phyloP scores from a whole-genome alignment of 78 protist species.

The Emiliania huxleyi region DNA sequence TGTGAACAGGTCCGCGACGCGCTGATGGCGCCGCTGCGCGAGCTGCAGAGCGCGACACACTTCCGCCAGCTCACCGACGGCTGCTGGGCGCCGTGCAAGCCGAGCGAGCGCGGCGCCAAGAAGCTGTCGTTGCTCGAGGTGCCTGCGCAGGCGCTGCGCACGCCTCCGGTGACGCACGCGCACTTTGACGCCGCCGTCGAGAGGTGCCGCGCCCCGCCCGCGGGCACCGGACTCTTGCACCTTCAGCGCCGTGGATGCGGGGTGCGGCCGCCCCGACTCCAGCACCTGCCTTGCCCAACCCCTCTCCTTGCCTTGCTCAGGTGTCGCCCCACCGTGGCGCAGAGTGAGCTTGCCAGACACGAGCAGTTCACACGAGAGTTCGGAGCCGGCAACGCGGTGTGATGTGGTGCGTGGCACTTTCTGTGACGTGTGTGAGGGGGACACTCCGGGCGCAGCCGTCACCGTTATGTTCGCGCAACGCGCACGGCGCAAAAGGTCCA shows the following conservation, averaged over 20 bases:
- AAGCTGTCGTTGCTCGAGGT: conserved; percentile 49
- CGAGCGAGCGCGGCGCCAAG: conserved; percentile 58
- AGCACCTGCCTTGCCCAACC: too few relatives aligned
- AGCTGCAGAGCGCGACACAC: conserved; percentile 90
- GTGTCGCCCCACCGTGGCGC: conserved; percentile 37
- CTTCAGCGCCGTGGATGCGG: too few relatives aligned
- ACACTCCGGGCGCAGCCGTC: too few relatives aligned
- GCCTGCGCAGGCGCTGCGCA: not conserved
- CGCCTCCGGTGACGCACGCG: conserved; percentile 43
- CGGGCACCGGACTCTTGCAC: too few relatives aligned
- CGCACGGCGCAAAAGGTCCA: too few relatives aligned
- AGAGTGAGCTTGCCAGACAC: conserved; percentile 24
- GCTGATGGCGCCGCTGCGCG: conserved; percentile 92
- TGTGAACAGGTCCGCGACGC: conserved; percentile 64
- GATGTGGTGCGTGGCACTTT: too few relatives aligned
- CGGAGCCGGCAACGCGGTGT: conserved; percentile 39
- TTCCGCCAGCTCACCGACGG: conserved; percentile 51
- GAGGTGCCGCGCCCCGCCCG: not conserved
- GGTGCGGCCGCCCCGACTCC: too few relatives aligned
- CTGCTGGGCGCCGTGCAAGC: conserved; percentile 55
- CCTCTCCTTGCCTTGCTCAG: too few relatives aligned
- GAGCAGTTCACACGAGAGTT: conserved; percentile 56
- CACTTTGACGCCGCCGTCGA: conserved; percentile 36
- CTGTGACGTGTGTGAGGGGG: too few relatives aligned
- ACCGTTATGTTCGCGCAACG: too few relatives aligned